Percentiles rank a stretch among this genome's conserved stretches.
Evolutionary conservation across 768 basidiomycete species (phyloP).

Genomic region (Calocera viscosa): DNA sequence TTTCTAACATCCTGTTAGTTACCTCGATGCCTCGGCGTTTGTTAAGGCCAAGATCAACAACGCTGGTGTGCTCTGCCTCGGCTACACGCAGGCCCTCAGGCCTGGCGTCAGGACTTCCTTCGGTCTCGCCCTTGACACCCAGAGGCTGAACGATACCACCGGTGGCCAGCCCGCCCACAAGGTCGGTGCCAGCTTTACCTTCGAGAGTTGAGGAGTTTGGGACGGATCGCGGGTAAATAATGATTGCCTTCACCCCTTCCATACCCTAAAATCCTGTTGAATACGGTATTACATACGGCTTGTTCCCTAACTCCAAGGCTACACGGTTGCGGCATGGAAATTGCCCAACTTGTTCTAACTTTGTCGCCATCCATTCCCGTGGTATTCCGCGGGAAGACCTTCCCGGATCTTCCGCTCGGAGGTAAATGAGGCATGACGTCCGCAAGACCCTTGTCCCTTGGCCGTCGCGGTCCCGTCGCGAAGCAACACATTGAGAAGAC

Average conservation of each 20-base stretch:
- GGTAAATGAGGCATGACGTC: background rate
- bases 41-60: slow-evolving; percentile 99
- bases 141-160: slow-evolving; percentile 69
- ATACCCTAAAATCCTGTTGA: slow-evolving; percentile 4
- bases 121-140: slow-evolving; percentile 90
- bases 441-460: background rate
- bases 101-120: slow-evolving; percentile 87
- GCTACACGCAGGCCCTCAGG: slow-evolving; percentile 78
- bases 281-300: background rate
- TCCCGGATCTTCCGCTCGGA: background rate
- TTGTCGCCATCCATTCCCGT: background rate
- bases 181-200: slow-evolving; percentile 63
- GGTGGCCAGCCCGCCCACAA: slow-evolving; percentile 56
- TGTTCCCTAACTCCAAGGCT: background rate
- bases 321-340: too few relatives aligned
- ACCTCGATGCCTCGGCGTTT: slow-evolving; percentile 78
- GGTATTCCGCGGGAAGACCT: too few relatives aligned
- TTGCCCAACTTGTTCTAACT: background rate
- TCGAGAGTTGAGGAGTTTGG: slow-evolving; percentile 36
- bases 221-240: background rate
- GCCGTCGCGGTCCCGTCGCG: background rate
- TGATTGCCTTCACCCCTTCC: background rate
- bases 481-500: too few relatives aligned
- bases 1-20: slow-evolving; percentile 30
- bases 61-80: slow-evolving; percentile 71